Evolutionary conservation across 108 stramenopile genomes (phyloP), one percentile per base, ranked within the genome.

Genomic region (Licmophora abbreviata): DNA sequence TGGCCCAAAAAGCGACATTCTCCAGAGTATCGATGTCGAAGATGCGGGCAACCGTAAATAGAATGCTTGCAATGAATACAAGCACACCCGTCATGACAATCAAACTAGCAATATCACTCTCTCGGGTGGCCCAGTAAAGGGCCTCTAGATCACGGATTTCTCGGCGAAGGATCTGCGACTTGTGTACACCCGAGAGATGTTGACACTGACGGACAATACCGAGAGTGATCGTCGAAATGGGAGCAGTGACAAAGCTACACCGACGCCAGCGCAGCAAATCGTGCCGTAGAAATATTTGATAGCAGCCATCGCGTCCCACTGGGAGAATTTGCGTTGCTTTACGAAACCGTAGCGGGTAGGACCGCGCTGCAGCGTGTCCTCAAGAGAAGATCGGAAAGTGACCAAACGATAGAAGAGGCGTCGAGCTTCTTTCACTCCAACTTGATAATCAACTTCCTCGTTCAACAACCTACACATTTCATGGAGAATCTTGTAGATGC

Each of bases 51-150:
- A 53, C 54, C 11, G 47, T 20, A 29, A 59, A 53, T 14, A 63
- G 40, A 48, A 37, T 42, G 8, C 63, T 53, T 1, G 34, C 43
- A 17, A 54, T n/a, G 45, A 57, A 56, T 4, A 59, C 32, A 9
- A 59, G 22, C 27, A 29, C 59, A 11, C 58, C 24, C 26, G 57
- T 40, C 9, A 59, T 23, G 31, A 59, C 54, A 28, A 64, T 48
- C 51, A 69, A 24, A 17, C 40, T 41, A 2, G 51, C 51, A 15
- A 63, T 42, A n/a, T 42, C 49, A 21, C 51, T 64, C 38, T 69
- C 68, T 1, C 28, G 41, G 15, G 63, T 59, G n/a, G 68, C 62
- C 40, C 47, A 53, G 37, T 64, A 52, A 51, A 69, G 37, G 8
- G 40, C 33, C 29, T 52, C 27, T 10, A 69, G 24, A 27, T 69